phyloP scores from a whole-genome alignment of 2,329 filamentous ascomycete genomes.

The Raffaelea albimanens region DNA sequence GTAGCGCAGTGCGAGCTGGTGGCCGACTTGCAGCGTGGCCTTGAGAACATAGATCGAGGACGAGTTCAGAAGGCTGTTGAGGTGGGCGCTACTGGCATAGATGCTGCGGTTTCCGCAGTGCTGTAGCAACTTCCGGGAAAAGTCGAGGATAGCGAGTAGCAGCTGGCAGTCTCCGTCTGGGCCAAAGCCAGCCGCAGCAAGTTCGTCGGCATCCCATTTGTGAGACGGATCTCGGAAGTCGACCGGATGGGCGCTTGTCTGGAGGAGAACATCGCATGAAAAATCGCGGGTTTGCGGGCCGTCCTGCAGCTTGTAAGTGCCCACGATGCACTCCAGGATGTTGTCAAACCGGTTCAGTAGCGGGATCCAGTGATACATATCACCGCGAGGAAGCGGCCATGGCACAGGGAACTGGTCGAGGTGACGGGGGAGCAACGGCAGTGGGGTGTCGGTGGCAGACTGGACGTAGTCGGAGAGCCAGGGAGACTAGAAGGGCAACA shows the following conservation, averaged over 20 bases:
- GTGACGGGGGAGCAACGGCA: constrained; percentile 67
- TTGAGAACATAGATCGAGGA: constrained; percentile 73
- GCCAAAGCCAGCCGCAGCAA: constrained; percentile 54
- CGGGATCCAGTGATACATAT: constrained; percentile 97
- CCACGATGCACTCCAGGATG: constrained; percentile 73
- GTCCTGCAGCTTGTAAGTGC: constrained; percentile 67
- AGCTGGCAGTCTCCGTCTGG: constrained; percentile 72
- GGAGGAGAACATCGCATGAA: constrained; percentile 52
- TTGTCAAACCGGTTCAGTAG: constrained; percentile 88
- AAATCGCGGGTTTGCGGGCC: constrained; percentile 78
- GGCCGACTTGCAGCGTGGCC: constrained; percentile 67
- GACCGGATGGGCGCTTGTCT: constrained; percentile 39
- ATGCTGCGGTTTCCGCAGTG: constrained; percentile 96
- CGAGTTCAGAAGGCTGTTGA: constrained; percentile 83
- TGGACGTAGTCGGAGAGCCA: constrained; percentile 77
- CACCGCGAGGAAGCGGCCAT: constrained; percentile 94
- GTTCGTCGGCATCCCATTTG: constrained; percentile 32
- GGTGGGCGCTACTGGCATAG: constrained; percentile 83
- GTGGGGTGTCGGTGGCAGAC: constrained; percentile 55
- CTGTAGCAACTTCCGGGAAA: constrained; percentile 80
- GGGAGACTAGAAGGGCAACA: constrained; percentile 55
- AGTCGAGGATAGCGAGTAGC: constrained; percentile 69
- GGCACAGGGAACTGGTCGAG: constrained; percentile 73
- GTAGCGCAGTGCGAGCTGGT: constrained; percentile 85
- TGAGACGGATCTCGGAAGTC: constrained; percentile 38